Evolutionary conservation across 441 rosid species (phyloP), one percentile per base, ranked within the genome.

Genomic region (Pelargonium fulgidum): DNA sequence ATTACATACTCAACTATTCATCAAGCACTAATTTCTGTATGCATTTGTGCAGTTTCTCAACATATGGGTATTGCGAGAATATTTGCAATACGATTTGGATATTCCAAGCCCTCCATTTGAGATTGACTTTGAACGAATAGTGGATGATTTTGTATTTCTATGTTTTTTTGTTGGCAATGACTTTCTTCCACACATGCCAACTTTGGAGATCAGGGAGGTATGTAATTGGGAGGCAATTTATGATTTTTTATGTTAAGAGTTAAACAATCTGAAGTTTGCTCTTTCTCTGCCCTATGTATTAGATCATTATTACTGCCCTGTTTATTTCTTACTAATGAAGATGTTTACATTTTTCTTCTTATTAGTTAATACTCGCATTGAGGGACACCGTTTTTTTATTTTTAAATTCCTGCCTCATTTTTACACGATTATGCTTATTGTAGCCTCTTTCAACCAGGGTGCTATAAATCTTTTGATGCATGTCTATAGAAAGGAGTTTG

Each of bases 131-230:
- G 99, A 94, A 75, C 79, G 89, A 67, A 85, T 94, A 84, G 87
- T 94, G 73, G 98, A 94, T 62, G 98, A 94, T 81, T 94, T 94
- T 85, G 98, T 94, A 26, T 94, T 92, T 79, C 70, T 94, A 22
- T 94, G 99, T 80, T 94, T 94, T 77, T 94, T 94, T 79, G 97
- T 94, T 67, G 99, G 99, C 80, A 94, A 94, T 73, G 99, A 92
- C 88, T 94, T 94, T 80, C 87, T 94, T 74, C 99, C 98, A 11
- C 99, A 92, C 75, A 89, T 94, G 98, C 99, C 99, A 56, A 94
- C 99, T 7, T 71, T 92, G 81, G 99, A 94, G 82, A 94, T 92
- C 71, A 83, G 97, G 81, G 99, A 94, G 98, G 99, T 90, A 79
- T 50, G 84, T 59, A 44, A 48, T 44, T 58, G 11, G 59, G 29